Percentiles rank a stretch among this genome's conserved stretches.
Conservation (phyloP, 1,139 yeast genomes). For the Pichia inconspicua region DNA sequence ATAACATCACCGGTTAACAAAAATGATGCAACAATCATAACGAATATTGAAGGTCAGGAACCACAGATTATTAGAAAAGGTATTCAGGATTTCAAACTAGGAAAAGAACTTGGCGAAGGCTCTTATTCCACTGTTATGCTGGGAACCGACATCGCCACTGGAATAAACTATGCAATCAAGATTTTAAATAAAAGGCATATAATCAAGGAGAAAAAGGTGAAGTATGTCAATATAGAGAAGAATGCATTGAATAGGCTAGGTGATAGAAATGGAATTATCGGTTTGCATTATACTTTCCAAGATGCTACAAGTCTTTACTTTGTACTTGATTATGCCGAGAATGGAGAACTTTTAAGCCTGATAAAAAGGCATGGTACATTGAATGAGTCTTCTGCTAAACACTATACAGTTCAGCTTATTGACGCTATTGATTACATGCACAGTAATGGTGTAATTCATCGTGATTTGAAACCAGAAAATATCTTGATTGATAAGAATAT, state of each 20-base stretch:
- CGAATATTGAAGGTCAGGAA: neutral
- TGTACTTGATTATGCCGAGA: slow-evolving; percentile 71
- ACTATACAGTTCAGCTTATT: slow-evolving; percentile 61
- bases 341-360: slow-evolving; percentile 64
- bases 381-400: slow-evolving; percentile 45
- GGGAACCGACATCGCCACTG: slow-evolving; percentile 53
- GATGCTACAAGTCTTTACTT: slow-evolving; percentile 66
- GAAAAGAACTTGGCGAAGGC: slow-evolving; percentile 71
- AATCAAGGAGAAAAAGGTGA: slow-evolving; percentile 70
- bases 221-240: slow-evolving; percentile 73
- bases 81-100: slow-evolving; percentile 64
- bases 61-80: slow-evolving; percentile 42
- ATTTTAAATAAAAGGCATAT: slow-evolving; percentile 67
- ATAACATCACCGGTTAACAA: neutral
- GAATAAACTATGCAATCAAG: slow-evolving; percentile 62
- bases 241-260: slow-evolving; percentile 66
- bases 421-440: slow-evolving; percentile 88
- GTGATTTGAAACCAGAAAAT: slow-evolving; percentile 95
- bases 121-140: slow-evolving; percentile 71
- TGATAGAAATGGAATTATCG: slow-evolving; percentile 60
- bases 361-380: slow-evolving; percentile 51
- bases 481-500: slow-evolving; percentile 71
- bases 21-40: slow-evolving; percentile 9
- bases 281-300: slow-evolving; percentile 70
- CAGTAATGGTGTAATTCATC: slow-evolving; percentile 73